Base-by-base conservation (phyloP, 2,329 filamentous ascomycete genomes). In the Trichoderma brevicompactum region DNA sequence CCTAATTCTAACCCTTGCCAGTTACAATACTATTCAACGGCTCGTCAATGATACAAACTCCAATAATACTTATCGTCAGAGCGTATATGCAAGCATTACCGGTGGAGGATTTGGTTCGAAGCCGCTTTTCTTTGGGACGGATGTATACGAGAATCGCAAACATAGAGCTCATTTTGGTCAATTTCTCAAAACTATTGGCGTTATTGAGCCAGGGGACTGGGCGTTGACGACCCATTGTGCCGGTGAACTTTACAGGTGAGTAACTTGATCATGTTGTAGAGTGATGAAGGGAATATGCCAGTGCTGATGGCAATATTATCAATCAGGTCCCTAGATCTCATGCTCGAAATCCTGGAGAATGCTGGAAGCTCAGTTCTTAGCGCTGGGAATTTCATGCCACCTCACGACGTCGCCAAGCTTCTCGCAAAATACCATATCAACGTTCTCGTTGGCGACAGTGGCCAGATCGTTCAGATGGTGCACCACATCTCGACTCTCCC, bases 81-180 rank as follows among this genome's bases (percentile, higher is more conserved):
- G 72, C 23, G 68, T 73, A 2, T 82, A 82, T 58, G 72, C 76
- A 0, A 80, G 78, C 46, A 72, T 72, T 0, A 82, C 80, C 0
- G 80, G 81, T 0, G 80, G 81, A 0, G 78, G 77, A 0, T 72
- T 67, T 0, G 73, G 73, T 0, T 72, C 72, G 0, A 69, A 70
- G 0, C 74, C 76, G 0, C 65, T 82, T 65, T 72, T 81, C 43
- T 82, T 82, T 56, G 75, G 76, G 0, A 79, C 76, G 0, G 79
- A 82, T 66, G 69, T 71, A 0, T 15, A 68, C 1, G 80, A 82
- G 61, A 82, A 81, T 32, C 78, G 80, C 1, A 67, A 67, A 1
- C 80, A 82, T 1, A 71, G 80, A 50, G 72, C 73, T 4, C 65
- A 67, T 0, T 74, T 76, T 12, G 79, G 79, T 0, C 60, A 69